Evolutionary conservation across 352 stramenopile genomes (phyloP), one percentile per base, ranked within the genome.

Genomic region (Phytophthora vignae): DNA sequence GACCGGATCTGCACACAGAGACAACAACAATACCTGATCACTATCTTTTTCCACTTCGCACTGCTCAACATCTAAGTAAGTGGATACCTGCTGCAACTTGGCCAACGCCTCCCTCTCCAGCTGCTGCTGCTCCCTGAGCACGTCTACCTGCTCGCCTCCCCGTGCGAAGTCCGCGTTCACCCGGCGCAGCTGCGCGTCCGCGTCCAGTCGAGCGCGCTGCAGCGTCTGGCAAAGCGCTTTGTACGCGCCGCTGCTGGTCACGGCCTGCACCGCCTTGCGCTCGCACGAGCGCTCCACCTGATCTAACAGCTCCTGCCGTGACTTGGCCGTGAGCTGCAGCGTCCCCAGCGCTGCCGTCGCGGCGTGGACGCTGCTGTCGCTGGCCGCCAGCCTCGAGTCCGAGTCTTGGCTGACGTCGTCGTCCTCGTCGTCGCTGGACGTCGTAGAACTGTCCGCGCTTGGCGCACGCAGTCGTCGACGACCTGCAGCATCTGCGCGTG

Each of bases 271-370:
- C 22, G 87, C 87, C 55, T 86, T 87, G 52, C 77, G 74, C 58
- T 94, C 87, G 29, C 87, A 94, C 48, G 78, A 74, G 36, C 73
- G 77, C 64, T 94, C 84, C 49, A 94, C 82, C 15, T 87, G 74
- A 27, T 81, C 75, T 60, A 92, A 65, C 49, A 94, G 74, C 48
- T 94, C 86, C 71, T 90, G 82, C 4, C 84, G 63, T 3, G 77
- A 80, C 61, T 71, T 75, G 17, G 64, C 38, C 11, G 61, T 78
- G 11, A 86, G 49, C 6, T 73, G 66, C 53, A 81, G 56, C 53
- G 52, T 71, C 2, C 19, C 53, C 29, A 88, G 56, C 21, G 59
- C 53, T 17, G 72, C 55, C 3, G 66, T 52, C n/a, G 62, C 60
- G 22, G 42, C 17, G 15, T 60, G 58, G 2, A 79, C 71, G 14